Evolutionary conservation across 2,329 filamentous ascomycete species (phyloP).

Genomic region (Microsporum canis): DNA sequence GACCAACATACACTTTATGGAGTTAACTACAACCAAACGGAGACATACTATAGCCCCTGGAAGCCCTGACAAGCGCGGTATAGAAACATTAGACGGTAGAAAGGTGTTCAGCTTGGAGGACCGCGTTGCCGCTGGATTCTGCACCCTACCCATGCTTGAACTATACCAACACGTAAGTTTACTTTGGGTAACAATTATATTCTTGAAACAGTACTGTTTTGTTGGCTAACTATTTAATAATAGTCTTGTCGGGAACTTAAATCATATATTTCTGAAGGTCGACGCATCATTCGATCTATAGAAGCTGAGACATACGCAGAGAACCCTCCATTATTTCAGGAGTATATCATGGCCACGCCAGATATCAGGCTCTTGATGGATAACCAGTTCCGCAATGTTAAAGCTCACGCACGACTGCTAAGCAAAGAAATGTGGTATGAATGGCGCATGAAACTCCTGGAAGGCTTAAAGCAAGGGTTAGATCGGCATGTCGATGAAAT

Average conservation of each 20-base stretch:
- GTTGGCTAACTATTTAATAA: constrained; percentile 18
- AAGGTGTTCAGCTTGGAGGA: constrained; percentile 48
- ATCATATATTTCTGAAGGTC: constrained; percentile 88
- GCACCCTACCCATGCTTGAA: constrained; percentile 84
- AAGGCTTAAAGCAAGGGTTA: constrained; percentile 72
- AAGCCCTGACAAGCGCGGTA: constrained; percentile 23
- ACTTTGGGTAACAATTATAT: background rate
- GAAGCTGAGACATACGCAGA: constrained; percentile 80
- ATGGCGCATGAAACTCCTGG: constrained; percentile 82
- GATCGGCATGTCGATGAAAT: constrained; percentile 65
- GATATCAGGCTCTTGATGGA: constrained; percentile 83
- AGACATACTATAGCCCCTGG: constrained; percentile 65
- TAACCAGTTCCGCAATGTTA: constrained; percentile 94
- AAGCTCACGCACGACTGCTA: constrained; percentile 75
- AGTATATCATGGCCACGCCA: constrained; percentile 75
- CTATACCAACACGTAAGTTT: constrained; percentile 72
- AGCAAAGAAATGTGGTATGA: constrained; percentile 98
- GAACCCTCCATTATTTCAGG: constrained; percentile 80
- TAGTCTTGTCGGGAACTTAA: constrained; percentile 85
- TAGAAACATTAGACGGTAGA: constrained; percentile 16
- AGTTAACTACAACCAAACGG: constrained; percentile 89
- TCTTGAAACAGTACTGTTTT: background rate
- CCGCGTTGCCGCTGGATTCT: constrained; percentile 78
- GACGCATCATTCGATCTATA: constrained; percentile 79
- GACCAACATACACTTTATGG: constrained; percentile 97